A percentile compares a stretch with the other conserved stretches of the same genome.
Evolutionary conservation across 202 grass and related monocot genomes (phyloP).

Genomic region (Panicum virgatum): DNA sequence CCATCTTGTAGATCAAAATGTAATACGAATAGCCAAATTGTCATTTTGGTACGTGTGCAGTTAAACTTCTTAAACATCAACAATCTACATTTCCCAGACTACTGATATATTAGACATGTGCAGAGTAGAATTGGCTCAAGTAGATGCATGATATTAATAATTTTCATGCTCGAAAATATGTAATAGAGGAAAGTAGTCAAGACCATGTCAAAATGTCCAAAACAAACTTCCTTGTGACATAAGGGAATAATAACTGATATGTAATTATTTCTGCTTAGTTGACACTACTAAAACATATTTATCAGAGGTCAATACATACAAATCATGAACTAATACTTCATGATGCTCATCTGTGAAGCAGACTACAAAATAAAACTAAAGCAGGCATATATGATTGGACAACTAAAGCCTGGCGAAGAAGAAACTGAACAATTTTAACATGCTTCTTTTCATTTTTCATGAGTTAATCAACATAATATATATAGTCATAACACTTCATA

Average conservation of each 20-base stretch:
- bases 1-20: not conserved
- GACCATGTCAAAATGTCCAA: not conserved
- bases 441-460: not conserved
- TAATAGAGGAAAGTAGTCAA: not conserved
- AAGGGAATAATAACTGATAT: not conserved
- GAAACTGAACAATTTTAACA: conserved; percentile 17
- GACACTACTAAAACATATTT: not conserved
- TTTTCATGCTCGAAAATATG: not conserved
- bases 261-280: not conserved
- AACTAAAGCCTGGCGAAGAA: not conserved
- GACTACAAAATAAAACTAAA: conserved; percentile 4
- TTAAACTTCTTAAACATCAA: not conserved
- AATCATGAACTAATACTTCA: not conserved
- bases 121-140: not conserved
- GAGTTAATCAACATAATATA: not conserved
- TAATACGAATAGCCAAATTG: not conserved
- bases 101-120: not conserved
- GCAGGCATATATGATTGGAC: not conserved
- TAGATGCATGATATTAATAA: not conserved
- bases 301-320: not conserved
- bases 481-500: not conserved
- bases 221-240: not conserved
- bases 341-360: not conserved
- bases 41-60: not conserved
- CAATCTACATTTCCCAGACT: no score